A percentile compares a stretch with the other conserved stretches of the same genome.
Conservation (phyloP, 306 rosid species). For the Fragaria nilgerrensis region DNA sequence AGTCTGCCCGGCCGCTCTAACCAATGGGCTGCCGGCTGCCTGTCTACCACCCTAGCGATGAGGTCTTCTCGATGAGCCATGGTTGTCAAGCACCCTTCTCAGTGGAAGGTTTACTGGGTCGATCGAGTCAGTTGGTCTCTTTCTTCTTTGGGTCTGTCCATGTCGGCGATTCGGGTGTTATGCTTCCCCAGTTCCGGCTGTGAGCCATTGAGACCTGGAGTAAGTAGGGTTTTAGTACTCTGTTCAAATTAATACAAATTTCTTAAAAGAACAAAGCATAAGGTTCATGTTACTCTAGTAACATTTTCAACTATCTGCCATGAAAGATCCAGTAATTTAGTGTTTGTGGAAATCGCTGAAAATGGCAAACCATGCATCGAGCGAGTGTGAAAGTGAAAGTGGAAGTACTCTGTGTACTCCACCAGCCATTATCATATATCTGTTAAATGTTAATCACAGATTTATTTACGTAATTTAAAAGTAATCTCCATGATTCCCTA, state of each 20-base stretch:
- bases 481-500: neutral
- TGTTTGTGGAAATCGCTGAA: neutral
- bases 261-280: too few relatives aligned
- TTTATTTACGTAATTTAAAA: neutral
- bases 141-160: neutral
- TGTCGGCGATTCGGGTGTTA: neutral
- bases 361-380: neutral
- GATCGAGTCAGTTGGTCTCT: neutral
- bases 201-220: neutral
- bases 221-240: neutral
- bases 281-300: too few relatives aligned
- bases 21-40: neutral
- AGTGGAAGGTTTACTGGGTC: neutral
- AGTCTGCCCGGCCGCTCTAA: neutral
- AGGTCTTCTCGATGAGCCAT: too few relatives aligned
- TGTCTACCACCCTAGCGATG: neutral
- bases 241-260: too few relatives aligned
- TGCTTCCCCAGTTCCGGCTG: neutral
- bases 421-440: neutral
- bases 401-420: neutral
- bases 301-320: neutral
- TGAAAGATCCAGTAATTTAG: neutral
- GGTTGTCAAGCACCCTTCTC: neutral
- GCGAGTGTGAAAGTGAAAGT: neutral
- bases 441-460: neutral